A percentile compares a stretch with the other conserved stretches of the same genome.
Evolutionary conservation across 768 basidiomycete species (phyloP).

Genomic region (Amanita thiersii): DNA sequence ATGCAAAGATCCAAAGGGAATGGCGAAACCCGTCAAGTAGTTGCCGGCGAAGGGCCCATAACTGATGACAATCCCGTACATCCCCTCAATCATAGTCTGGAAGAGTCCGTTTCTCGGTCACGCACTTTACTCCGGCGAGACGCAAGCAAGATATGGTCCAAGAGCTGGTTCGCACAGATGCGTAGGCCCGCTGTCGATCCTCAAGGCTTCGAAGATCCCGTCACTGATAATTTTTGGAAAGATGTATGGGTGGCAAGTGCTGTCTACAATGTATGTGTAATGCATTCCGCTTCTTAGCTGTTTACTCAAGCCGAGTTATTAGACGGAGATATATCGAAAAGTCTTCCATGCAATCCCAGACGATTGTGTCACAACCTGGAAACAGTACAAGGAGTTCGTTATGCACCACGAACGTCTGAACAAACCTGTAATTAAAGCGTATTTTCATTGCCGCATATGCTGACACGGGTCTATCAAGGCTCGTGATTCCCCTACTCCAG

Average conservation of each 20-base stretch:
- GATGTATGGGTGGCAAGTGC: conserved; percentile 84
- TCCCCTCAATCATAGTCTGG: neutral
- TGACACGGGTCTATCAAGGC: conserved; percentile 22
- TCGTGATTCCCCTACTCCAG: conserved; percentile 29
- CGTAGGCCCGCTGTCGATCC: conserved; percentile 68
- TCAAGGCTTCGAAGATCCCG: conserved; percentile 81
- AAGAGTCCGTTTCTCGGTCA: neutral
- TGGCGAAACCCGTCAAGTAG: conserved; percentile 1
- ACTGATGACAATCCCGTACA: neutral
- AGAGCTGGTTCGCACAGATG: conserved; percentile 55
- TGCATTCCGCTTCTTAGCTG: conserved; percentile 1
- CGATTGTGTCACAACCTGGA: conserved; percentile 91
- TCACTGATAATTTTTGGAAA: conserved; percentile 84
- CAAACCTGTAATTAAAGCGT: conserved; percentile 42
- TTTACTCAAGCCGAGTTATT: conserved; percentile 11
- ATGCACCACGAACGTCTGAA: conserved; percentile 66
- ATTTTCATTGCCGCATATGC: conserved; percentile 9
- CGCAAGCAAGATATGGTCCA: conserved; percentile 38
- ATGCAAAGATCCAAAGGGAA: conserved; percentile 1
- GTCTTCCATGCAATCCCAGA: conserved; percentile 94
- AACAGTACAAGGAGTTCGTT: conserved; percentile 84
- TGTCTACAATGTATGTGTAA: conserved; percentile 71
- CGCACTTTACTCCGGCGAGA: neutral
- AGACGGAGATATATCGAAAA: conserved; percentile 95
- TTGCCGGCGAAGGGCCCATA: conserved; percentile 6